Conservation (phyloP, 441 rosid species). For the Omphalea diandra region DNA sequence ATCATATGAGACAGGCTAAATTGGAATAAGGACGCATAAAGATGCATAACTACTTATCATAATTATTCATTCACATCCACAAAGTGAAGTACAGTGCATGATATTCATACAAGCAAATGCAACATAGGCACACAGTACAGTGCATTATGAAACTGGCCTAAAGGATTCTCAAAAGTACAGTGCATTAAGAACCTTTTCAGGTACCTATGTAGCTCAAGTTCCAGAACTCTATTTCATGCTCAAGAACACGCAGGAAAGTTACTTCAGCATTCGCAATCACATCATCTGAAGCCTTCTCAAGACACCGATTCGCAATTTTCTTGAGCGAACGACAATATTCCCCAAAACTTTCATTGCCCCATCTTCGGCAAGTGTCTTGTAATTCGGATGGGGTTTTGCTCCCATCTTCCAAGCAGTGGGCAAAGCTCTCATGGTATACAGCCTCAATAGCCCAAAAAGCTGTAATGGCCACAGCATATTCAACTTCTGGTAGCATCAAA, state of each 20-base stretch:
- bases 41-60: too few relatives aligned
- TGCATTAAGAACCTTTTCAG: slow-evolving; percentile 4
- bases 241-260: slow-evolving; percentile 43
- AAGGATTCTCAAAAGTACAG: too few relatives aligned
- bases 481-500: slow-evolving; percentile 49
- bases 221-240: slow-evolving; percentile 69
- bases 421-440: slow-evolving; percentile 66
- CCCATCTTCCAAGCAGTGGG: slow-evolving; percentile 55
- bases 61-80: too few relatives aligned
- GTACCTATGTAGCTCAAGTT: slow-evolving; percentile 48
- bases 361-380: slow-evolving; percentile 52
- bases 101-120: background rate
- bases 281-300: slow-evolving; percentile 43
- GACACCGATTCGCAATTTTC: slow-evolving; percentile 40
- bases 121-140: background rate
- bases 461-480: slow-evolving; percentile 48
- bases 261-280: slow-evolving; percentile 44
- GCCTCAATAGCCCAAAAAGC: slow-evolving; percentile 73
- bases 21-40: too few relatives aligned
- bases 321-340: slow-evolving; percentile 47
- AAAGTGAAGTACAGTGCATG: too few relatives aligned
- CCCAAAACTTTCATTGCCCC: slow-evolving; percentile 62
- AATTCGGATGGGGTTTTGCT: slow-evolving; percentile 43
- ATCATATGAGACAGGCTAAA: too few relatives aligned
- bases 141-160: too few relatives aligned